Conservation (phyloP, 164 flowering plant genomes). For the Sextonia rubra region DNA sequence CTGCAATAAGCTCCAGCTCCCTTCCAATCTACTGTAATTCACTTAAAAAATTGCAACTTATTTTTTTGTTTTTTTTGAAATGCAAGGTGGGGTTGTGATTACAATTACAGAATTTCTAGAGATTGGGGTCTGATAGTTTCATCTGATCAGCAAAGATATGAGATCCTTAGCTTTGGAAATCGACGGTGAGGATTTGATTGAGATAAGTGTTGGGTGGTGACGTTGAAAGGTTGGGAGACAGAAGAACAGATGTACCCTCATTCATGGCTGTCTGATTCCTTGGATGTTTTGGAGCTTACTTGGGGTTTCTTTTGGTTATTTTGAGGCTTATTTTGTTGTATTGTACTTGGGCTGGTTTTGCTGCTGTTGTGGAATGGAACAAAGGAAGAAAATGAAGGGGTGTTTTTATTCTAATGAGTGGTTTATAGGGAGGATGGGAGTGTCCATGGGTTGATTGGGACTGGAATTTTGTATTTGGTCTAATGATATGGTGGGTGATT, state of each 20-base stretch:
- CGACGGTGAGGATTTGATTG: neutral
- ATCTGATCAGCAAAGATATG: too few relatives aligned
- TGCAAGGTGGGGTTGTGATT: too few relatives aligned
- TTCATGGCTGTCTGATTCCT: constrained; percentile 27
- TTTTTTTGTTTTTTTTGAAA: too few relatives aligned
- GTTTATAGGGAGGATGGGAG: neutral
- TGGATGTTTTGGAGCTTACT: constrained; percentile 1
- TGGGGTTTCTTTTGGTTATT: neutral
- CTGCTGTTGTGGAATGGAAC: neutral
- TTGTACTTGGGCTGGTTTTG: neutral
- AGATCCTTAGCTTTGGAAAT: neutral
- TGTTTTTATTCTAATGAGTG: too few relatives aligned
- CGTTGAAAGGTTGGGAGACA: constrained; percentile 38
- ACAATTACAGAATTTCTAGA: too few relatives aligned
- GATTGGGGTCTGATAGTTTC: too few relatives aligned
- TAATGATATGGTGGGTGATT: too few relatives aligned
- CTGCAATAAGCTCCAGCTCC: too few relatives aligned
- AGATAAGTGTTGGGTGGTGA: neutral
- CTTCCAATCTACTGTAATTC: too few relatives aligned
- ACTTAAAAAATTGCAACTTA: too few relatives aligned
- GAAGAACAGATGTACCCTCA: constrained; percentile 29
- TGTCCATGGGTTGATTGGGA: neutral
- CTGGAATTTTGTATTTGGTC: neutral
- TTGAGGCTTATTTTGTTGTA: neutral
- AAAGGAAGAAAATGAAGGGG: neutral